Evolutionary conservation across 1,284 basidiomycete genomes (phyloP).

Genomic region (Calocybe gambosa): DNA sequence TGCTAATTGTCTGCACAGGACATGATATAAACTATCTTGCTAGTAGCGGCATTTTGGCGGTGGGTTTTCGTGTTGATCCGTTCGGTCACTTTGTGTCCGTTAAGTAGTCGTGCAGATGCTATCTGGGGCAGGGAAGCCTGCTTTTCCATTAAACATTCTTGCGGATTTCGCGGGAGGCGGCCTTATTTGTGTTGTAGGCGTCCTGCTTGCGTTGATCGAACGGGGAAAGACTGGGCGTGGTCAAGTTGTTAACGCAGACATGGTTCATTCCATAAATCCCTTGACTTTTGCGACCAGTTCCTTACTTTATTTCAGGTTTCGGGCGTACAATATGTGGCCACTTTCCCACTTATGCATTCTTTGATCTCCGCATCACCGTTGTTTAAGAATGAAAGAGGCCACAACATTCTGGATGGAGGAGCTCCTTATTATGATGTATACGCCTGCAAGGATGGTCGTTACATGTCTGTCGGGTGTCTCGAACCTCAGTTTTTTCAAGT

Average conservation of each 20-base stretch:
- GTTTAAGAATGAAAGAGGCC: constrained; percentile 45
- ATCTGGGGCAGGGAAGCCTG: constrained; percentile 62
- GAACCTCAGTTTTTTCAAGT: constrained; percentile 65
- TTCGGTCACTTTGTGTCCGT: background rate
- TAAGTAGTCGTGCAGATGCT: constrained; percentile 44
- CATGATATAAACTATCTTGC: constrained; percentile 89
- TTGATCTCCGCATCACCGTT: constrained; percentile 30
- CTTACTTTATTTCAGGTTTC: constrained; percentile 48
- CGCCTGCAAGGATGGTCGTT: constrained; percentile 63
- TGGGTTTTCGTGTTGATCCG: constrained; percentile 26
- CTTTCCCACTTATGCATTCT: constrained; percentile 58
- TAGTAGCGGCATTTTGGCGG: constrained; percentile 71
- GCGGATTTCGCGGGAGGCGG: constrained; percentile 84
- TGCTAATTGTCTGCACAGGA: constrained; percentile 32
- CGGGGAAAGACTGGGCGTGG: constrained; percentile 58
- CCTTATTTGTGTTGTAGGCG: constrained; percentile 65
- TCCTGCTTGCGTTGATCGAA: constrained; percentile 71
- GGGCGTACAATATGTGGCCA: constrained; percentile 71
- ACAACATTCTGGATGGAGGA: constrained; percentile 69
- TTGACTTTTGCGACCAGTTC: background rate
- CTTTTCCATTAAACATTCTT: constrained; percentile 71
- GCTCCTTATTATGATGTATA: constrained; percentile 79
- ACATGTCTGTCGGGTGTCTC: constrained; percentile 73
- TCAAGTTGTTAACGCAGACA: constrained; percentile 73
- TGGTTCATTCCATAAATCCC: constrained; percentile 41